phyloP scores from a whole-genome alignment of 2,329 filamentous ascomycete genomes.

The Penicillium psychrosexuale region DNA sequence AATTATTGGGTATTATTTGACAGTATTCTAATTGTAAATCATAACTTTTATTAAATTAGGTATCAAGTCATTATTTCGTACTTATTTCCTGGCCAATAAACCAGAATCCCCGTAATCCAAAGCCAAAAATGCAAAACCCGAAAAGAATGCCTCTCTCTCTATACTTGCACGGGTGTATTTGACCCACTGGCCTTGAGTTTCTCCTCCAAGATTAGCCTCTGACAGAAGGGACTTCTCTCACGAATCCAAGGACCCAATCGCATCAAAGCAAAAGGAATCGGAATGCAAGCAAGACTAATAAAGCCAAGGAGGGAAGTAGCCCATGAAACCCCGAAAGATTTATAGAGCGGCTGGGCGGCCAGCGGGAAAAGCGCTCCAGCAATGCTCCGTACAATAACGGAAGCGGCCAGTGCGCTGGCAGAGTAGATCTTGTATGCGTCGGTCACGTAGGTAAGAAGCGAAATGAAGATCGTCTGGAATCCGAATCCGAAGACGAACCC shows the following conservation, averaged over 20 bases:
- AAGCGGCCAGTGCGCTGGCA: slow-evolving; percentile 54
- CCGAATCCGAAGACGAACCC: slow-evolving; percentile 61
- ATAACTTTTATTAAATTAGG: not conserved
- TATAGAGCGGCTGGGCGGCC: slow-evolving; percentile 40
- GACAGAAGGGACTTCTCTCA: slow-evolving; percentile 31
- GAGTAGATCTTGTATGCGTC: slow-evolving; percentile 67
- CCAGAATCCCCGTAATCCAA: not conserved
- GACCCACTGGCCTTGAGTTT: slow-evolving; percentile 13
- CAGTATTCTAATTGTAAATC: not conserved
- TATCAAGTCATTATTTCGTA: not conserved
- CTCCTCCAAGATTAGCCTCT: slow-evolving; percentile 26
- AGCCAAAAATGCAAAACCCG: not conserved
- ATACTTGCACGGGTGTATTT: slow-evolving; percentile 16
- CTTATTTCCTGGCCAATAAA: not conserved
- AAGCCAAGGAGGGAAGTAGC: slow-evolving; percentile 43
- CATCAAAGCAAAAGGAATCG: slow-evolving; percentile 42
- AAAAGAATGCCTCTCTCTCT: not conserved
- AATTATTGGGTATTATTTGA: no score
- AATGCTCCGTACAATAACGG: slow-evolving; percentile 50
- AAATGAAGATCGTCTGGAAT: slow-evolving; percentile 63
- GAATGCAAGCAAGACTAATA: slow-evolving; percentile 36
- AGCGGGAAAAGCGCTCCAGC: slow-evolving; percentile 58
- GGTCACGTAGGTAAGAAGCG: slow-evolving; percentile 62
- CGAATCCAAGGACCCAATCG: slow-evolving; percentile 28
- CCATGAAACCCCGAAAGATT: slow-evolving; percentile 40